Base-by-base conservation (phyloP, 2,329 filamentous ascomycete genomes). In the Ciborinia camelliae region DNA sequence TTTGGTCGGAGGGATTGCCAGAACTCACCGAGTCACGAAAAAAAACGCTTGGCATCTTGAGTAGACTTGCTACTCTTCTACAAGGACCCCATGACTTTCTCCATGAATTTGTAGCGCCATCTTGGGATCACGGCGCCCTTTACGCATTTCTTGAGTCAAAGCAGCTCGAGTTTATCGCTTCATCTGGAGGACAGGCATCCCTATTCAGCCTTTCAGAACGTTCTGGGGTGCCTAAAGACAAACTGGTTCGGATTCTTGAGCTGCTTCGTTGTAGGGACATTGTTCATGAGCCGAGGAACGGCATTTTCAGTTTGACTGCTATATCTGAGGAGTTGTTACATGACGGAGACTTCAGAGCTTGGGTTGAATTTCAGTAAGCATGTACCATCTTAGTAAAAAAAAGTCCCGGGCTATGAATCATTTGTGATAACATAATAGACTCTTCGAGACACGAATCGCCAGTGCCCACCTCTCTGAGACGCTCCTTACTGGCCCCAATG, bases 291-390 rank as follows among this genome's bases (percentile, higher is more conserved):
- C 50, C 50, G 18, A 30, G 35, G 30, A 30, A 53, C 35, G 50
- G 28, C 3, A 53, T 53, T 20, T 53, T 53, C 30, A 30, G 26
- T 53, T 30, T 53, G 23, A 53, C 30, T 53, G 50, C 50, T 32
- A 8, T 53, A 32, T 53, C 50, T 53, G 50, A 53, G 28, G 50
- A 53, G 20, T 20, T 53, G 26, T 53, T 53, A 53, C 50, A 53
- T 32, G 50, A 53, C 28, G 50, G 30, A 53, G 50, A 53, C 26
- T 53, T 53, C 50, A 28, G 28, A 32, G 30, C 50, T 53, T 53
- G 50, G 50, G 50, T 53, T 53, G 50, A 53, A 30, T 53, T 53
- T 20, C 50, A 53, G 50, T 53, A 53, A 8, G 50, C 35, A 6
- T 15, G 18, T 18, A 18, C 30, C 20, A 37, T 53, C 50, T 28